Conservation (phyloP, 1,284 basidiomycete species). For the Mycena sp. region DNA sequence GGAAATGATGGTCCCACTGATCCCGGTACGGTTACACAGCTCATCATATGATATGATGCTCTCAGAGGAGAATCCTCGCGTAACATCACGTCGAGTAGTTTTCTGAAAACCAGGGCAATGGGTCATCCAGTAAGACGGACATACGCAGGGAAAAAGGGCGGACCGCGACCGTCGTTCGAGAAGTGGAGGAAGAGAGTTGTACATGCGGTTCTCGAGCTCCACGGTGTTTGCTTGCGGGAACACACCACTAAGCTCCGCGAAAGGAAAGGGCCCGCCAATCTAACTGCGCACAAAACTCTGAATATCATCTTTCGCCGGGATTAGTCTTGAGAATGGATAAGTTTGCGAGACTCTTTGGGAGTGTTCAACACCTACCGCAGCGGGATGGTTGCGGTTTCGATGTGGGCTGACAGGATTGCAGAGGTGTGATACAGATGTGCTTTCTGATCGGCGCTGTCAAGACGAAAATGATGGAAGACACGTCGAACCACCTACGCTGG, state of each 20-base stretch:
- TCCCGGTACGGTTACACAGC: conserved; percentile 45
- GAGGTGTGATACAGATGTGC: conserved; percentile 63
- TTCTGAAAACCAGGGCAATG: not conserved
- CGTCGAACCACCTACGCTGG: conserved; percentile 47
- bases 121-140: conserved; percentile 1
- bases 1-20: conserved; percentile 43
- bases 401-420: conserved; percentile 71
- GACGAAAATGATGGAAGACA: conserved; percentile 15
- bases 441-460: conserved; percentile 43
- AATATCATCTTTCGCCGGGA: conserved; percentile 52
- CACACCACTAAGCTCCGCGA: conserved; percentile 66
- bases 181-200: conserved; percentile 51
- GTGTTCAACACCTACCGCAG: conserved; percentile 55
- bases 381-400: conserved; percentile 73
- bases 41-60: conserved; percentile 48
- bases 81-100: conserved; percentile 62
- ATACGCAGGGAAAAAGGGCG: not conserved
- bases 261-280: conserved; percentile 64
- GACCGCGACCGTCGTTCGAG: conserved; percentile 34
- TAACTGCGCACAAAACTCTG: conserved; percentile 56
- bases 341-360: not conserved
- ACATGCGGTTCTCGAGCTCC: conserved; percentile 45
- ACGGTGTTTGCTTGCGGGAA: conserved; percentile 52
- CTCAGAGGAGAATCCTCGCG: conserved; percentile 59
- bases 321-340: conserved; percentile 45